Evolutionary conservation across 495 filamentous ascomycete species (phyloP), one percentile per base, ranked within the genome.

Genomic region (Penicillium longicatenatum): DNA sequence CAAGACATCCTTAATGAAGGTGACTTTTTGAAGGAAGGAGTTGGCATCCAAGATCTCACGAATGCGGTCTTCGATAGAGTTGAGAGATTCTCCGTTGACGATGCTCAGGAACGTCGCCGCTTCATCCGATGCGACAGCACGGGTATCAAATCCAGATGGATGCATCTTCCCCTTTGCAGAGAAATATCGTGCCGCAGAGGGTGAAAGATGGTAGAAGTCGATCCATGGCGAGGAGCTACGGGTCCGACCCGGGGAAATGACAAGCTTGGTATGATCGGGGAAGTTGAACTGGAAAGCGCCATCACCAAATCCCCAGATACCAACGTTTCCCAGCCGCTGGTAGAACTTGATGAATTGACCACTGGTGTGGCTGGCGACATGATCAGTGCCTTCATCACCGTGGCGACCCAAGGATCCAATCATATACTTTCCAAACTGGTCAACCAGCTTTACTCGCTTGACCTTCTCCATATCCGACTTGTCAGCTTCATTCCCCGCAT

Each of bases 351-450:
- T 85, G 30, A 91, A 89, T 48, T 89, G 87, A 14, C 77, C 76
- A 6, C 50, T 77, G 57, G 63, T 75, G 44, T 72, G 67, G 43
- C 68, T 63, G 50, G 61, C 61, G 26, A 59, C 64, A 19, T 71
- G 71, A 14, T 68, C 82, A 10, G 61, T 58, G 6, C 60, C 69
- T 20, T 77, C 74, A 41, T 75, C 72, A 52, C 82, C 71, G 70
- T 82, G 68, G 71, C 79, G 66, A 54, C 82, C 68, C 59, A 86
- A 62, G 48, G 79, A 72, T 66, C 84, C 70, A 58, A 87, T 86
- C 94, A 98, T 98, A 70, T 98, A 98, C 67, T 91, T 91, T 52
- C 89, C 92, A 63, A 97, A 97, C 66, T 93, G 92, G 65, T 89
- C 89, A 81, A 93, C 96, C 41, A 97, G 76, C 39, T 88, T 84